Percentiles rank a stretch among this genome's conserved stretches.
phyloP scores from a whole-genome alignment of 768 basidiomycete species.

The Tulasnella sp. region DNA sequence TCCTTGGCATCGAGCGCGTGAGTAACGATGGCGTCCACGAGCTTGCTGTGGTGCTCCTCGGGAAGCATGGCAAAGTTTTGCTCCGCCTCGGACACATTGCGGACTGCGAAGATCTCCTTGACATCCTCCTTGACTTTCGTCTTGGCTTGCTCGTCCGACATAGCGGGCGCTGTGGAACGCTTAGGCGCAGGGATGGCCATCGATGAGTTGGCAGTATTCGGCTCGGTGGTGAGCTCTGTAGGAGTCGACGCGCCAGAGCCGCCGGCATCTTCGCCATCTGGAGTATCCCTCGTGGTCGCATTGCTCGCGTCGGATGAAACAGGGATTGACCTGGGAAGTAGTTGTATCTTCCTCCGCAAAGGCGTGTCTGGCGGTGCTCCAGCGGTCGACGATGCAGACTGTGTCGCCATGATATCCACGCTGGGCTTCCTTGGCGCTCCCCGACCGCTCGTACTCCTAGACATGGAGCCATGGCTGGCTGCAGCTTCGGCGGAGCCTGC shows the following conservation, averaged over 20 bases:
- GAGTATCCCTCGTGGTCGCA: conserved; percentile 36
- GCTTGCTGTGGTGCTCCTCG: conserved; percentile 44
- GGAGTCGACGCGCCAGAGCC: conserved; percentile 25
- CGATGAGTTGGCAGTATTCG: too few species aligned
- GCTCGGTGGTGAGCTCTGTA: background rate
- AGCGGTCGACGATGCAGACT: too few species aligned
- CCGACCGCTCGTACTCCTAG: conserved; percentile 40
- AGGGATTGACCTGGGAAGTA: conserved; percentile 71
- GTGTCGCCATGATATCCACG: conserved; percentile 34
- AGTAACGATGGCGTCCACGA: conserved; percentile 68
- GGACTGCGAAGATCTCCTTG: conserved; percentile 80
- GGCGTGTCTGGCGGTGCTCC: conserved; percentile 33
- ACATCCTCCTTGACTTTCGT: conserved; percentile 70
- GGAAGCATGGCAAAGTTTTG: conserved; percentile 73
- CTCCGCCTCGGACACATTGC: conserved; percentile 79
- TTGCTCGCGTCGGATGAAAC: conserved; percentile 43
- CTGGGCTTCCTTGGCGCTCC: conserved; percentile 42
- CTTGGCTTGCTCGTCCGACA: conserved; percentile 57
- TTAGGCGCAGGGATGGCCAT: conserved; percentile 19
- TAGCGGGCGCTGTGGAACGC: conserved; percentile 24
- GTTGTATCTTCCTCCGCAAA: conserved; percentile 60
- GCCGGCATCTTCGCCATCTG: conserved; percentile 29
- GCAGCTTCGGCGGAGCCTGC: conserved; percentile 46
- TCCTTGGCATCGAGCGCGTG: conserved; percentile 74
- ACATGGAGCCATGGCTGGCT: conserved; percentile 22